Base-by-base conservation (phyloP, 306 rosid genomes). In the Ochetophila trinervis region DNA sequence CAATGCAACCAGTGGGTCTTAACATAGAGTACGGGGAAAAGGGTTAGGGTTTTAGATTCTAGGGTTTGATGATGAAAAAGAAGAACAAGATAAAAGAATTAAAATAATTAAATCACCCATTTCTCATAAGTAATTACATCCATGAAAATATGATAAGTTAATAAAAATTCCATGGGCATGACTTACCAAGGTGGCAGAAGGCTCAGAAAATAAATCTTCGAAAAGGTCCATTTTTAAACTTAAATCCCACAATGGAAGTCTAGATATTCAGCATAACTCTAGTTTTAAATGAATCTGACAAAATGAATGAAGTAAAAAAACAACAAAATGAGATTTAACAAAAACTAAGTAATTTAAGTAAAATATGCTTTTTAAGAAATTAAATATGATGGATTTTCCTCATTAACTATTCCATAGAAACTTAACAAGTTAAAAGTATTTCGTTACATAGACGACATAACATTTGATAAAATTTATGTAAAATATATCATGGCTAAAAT, bases 201-300 rank as follows among this genome's bases (percentile, higher is more conserved):
- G 67, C 20, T 27, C 81, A 4, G 79, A 74, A 57, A 83, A 68
- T 65, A 83, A 3, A 50, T 88, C 91, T 44, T 88, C 95, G 66
- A 79, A 83, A 58, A 59, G 70, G 42, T 88, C 93, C 97, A 91
- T 88, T 23, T 54, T 60, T 35, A 20, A 58, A 16, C 60, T 18
- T 36, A 40, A 58, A 49, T 57, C 42, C 60, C 69, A 70, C 49
- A 53, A 30, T n/a, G 36, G 36, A 55, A 19, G 19, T 54, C 32
- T 44, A 67, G 12, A 7, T 21, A 56, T 4, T 11, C 35, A 0
- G 22, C 12, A 21, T 63, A 53, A 30, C 17, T 19, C 40, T 58
- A 12, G 20, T 8, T 32, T 22, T 21, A 18, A 44, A 32, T 4
- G 55, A 52, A 63, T 5, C 72, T 48, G 5, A 56, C 23, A 23